Conservation (phyloP, 225 moss, liverwort and hornwort genomes). For the Pleurozium schreberi region DNA sequence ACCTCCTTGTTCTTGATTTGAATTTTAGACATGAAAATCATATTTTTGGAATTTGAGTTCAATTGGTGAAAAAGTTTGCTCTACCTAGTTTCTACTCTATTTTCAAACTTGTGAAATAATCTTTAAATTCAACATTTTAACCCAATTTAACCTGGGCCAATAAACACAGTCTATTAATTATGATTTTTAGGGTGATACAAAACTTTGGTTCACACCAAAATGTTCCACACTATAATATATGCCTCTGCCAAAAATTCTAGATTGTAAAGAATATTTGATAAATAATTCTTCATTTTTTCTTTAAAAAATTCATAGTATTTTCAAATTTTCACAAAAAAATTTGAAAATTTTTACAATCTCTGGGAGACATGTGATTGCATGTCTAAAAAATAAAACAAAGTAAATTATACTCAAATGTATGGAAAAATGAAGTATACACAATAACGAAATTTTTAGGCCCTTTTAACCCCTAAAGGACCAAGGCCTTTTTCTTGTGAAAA, state of each 20-base stretch:
- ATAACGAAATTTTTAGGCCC: too few relatives aligned
- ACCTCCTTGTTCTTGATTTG: background rate
- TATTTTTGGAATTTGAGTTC: background rate
- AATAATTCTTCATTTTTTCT: too few relatives aligned
- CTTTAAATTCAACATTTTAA: background rate
- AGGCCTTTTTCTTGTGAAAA: too few relatives aligned
- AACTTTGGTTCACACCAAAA: background rate
- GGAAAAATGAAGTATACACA: background rate
- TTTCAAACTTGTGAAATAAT: background rate
- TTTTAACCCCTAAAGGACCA: too few relatives aligned
- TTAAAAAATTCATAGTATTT: rapidly evolving
- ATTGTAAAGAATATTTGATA: too few relatives aligned
- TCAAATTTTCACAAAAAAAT: background rate
- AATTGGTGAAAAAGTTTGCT: background rate
- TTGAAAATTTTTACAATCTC: rapidly evolving
- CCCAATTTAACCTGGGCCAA: background rate
- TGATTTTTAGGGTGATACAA: rapidly evolving
- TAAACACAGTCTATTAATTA: background rate
- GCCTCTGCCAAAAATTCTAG: background rate
- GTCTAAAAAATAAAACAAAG: background rate
- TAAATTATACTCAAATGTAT: background rate
- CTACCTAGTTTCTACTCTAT: background rate
- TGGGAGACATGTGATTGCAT: background rate
- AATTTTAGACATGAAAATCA: background rate
- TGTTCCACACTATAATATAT: background rate